Evolutionary conservation across 1,284 basidiomycete species (phyloP).

Genomic region (Fistulina hepatica): DNA sequence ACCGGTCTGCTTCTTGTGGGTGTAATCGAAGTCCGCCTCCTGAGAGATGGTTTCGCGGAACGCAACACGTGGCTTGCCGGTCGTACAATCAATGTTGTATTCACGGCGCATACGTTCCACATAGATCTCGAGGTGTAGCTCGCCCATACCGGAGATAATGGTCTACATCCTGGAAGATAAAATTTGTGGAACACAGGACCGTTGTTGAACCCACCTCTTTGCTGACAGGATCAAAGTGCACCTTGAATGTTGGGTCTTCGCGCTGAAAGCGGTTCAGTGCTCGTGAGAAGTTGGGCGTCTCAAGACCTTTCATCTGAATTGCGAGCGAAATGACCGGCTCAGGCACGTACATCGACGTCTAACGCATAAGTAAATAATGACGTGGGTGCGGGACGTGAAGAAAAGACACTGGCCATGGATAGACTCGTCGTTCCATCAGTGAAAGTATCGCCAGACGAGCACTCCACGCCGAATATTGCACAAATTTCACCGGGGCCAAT

Average conservation of each 20-base stretch:
- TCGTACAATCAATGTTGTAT: slow-evolving; percentile 90
- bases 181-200: background rate
- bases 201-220: slow-evolving; percentile 59
- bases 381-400: slow-evolving; percentile 4
- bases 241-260: slow-evolving; percentile 98
- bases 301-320: slow-evolving; percentile 85
- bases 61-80: slow-evolving; percentile 94
- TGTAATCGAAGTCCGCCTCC: slow-evolving; percentile 78
- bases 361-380: background rate
- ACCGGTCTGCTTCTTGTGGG: slow-evolving; percentile 98
- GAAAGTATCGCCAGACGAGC: slow-evolving; percentile 97
- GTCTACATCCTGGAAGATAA: slow-evolving; percentile 42
- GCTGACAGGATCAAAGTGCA: slow-evolving; percentile 89
- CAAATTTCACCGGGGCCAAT: slow-evolving; percentile 99
- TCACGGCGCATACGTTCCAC: slow-evolving; percentile 98
- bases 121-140: slow-evolving; percentile 98
- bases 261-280: slow-evolving; percentile 98
- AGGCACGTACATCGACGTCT: slow-evolving; percentile 98
- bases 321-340: slow-evolving; percentile 97
- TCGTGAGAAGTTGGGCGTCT: slow-evolving; percentile 92
- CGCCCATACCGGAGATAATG: slow-evolving; percentile 99
- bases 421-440: slow-evolving; percentile 82
- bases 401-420: slow-evolving; percentile 70
- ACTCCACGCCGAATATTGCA: slow-evolving; percentile 99
- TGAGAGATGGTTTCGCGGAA: slow-evolving; percentile 93